phyloP scores from a whole-genome alignment of 2,329 filamentous ascomycete species.

The Colletotrichum graminicola region DNA sequence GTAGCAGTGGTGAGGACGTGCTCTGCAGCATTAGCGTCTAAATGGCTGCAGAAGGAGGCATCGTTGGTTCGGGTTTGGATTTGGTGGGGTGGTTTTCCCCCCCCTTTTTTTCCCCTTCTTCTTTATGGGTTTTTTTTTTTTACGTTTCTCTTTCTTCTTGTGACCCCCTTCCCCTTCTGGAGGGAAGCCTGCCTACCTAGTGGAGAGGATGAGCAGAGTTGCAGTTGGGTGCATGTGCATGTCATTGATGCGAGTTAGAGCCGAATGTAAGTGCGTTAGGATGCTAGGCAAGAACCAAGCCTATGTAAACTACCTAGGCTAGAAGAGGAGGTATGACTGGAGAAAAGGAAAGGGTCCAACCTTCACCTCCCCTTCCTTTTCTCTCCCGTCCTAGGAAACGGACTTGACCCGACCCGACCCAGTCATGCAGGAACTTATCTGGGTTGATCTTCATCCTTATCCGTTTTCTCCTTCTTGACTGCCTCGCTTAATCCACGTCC shows the following conservation, averaged over 20 bases:
- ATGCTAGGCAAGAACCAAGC: background rate
- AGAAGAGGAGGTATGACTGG: background rate
- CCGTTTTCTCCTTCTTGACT: background rate
- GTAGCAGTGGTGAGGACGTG: conserved; percentile 17
- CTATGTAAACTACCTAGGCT: background rate
- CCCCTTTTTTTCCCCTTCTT: too few relatives aligned
- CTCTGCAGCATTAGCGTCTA: conserved; percentile 23
- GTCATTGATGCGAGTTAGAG: background rate
- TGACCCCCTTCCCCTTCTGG: background rate
- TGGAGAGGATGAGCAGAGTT: background rate
- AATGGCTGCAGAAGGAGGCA: conserved; percentile 5
- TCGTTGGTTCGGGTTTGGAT: background rate
- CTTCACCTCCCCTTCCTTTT: conserved; percentile 1
- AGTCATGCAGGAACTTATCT: background rate
- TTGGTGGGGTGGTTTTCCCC: background rate
- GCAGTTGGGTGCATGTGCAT: background rate
- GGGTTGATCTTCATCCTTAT: conserved; percentile 1
- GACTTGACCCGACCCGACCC: background rate
- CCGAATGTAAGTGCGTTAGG: background rate
- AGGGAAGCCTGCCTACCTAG: too few relatives aligned
- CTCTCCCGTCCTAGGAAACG: conserved; percentile 9
- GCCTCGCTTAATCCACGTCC: background rate
- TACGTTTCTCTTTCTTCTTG: background rate
- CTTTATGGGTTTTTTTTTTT: too few relatives aligned
- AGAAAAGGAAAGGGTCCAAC: background rate